Conservation (phyloP, 2,329 filamentous ascomycete species). For the Neonectria magnoliae region DNA sequence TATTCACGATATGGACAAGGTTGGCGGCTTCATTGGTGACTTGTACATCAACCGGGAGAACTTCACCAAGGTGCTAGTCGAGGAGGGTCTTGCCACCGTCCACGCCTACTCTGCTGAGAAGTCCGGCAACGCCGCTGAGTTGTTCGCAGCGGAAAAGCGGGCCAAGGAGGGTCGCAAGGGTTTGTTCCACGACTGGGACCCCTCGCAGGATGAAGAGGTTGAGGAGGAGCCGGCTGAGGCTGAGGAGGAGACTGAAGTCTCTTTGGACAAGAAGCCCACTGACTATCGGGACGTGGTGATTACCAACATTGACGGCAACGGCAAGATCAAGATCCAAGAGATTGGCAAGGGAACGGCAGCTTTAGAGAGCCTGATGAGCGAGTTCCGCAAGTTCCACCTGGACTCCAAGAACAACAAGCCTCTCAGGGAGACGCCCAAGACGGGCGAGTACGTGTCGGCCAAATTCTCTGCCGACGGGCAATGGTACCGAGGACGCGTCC, state of each 20-base stretch:
- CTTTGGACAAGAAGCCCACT: conserved; percentile 71
- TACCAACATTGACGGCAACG: conserved; percentile 86
- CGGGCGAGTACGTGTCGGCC: conserved; percentile 90
- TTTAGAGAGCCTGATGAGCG: conserved; percentile 86
- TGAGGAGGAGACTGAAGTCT: conserved; percentile 59
- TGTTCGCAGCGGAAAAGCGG: conserved; percentile 85
- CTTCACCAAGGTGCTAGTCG: conserved; percentile 91
- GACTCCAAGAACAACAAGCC: conserved; percentile 82
- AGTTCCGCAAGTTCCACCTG: conserved; percentile 91
- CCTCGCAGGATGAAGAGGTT: conserved; percentile 79
- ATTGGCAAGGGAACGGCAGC: conserved; percentile 87
- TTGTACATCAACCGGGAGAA: conserved; percentile 95
- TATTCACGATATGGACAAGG: conserved; percentile 93
- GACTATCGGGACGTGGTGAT: conserved; percentile 96
- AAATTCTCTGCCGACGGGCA: conserved; percentile 89
- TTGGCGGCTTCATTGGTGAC: conserved; percentile 95
- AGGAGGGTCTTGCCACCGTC: conserved; percentile 92
- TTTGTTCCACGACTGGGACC: conserved; percentile 94
- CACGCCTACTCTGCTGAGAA: conserved; percentile 97
- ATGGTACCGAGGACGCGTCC: conserved; percentile 94
- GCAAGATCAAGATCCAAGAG: conserved; percentile 89
- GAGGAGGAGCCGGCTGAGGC: conserved; percentile 63
- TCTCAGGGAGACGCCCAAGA: conserved; percentile 81
- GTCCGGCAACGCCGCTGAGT: conserved; percentile 86
- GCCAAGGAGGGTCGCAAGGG: conserved; percentile 91